Conservation (phyloP, 2,329 filamentous ascomycete genomes). For the Botrytis hyacinthi region DNA sequence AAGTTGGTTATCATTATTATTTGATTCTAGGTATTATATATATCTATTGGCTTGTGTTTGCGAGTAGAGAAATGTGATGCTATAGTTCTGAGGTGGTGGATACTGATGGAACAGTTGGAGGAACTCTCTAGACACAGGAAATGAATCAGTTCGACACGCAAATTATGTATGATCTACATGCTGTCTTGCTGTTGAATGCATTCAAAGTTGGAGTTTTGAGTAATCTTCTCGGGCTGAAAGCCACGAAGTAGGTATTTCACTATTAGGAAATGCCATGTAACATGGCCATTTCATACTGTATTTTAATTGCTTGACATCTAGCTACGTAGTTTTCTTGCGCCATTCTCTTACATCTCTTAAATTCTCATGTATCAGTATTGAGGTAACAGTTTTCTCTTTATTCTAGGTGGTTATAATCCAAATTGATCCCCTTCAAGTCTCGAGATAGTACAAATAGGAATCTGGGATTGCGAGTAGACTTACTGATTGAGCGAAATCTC, state of each 20-base stretch:
- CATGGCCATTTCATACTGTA: not conserved
- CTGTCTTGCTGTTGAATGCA: not conserved
- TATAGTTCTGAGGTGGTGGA: not conserved
- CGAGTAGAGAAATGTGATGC: no score
- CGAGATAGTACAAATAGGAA: not conserved
- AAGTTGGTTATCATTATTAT: not conserved
- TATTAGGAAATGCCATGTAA: not conserved
- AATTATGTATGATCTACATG: not conserved
- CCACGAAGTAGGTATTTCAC: not conserved
- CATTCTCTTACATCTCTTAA: not conserved
- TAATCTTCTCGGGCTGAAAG: not conserved
- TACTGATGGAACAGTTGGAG: not conserved
- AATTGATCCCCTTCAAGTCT: not conserved
- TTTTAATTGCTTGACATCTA: not conserved
- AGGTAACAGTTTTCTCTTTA: no score
- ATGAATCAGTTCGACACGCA: not conserved
- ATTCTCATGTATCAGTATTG: not conserved
- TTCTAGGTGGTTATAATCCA: not conserved
- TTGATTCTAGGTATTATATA: not conserved
- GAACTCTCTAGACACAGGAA: not conserved
- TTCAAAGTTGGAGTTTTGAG: not conserved
- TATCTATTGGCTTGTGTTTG: not conserved
- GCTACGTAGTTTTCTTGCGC: not conserved
- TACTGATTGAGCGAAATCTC: not conserved
- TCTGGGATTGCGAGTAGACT: not conserved